phyloP scores from a whole-genome alignment of 768 basidiomycete species.

The Cystofilobasidium capitatum region DNA sequence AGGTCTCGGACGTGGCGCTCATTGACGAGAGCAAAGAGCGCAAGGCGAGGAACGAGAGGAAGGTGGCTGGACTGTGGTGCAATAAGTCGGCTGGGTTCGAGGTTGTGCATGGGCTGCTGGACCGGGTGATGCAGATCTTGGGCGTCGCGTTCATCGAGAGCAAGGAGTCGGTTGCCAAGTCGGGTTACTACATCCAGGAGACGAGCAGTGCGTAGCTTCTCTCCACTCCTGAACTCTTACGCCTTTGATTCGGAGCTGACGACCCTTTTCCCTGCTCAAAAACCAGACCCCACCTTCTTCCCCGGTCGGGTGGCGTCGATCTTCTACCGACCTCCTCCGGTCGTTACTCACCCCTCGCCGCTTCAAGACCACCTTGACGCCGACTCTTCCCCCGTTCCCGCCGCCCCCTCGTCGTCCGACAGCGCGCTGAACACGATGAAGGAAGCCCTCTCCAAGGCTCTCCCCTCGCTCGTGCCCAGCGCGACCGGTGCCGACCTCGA shows the following conservation, averaged over 20 bases:
- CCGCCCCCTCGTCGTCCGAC: constrained; percentile 22
- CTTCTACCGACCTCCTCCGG: constrained; percentile 59
- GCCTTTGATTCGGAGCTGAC: neutral
- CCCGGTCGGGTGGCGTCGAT: constrained; percentile 89
- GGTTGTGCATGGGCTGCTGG: constrained; percentile 85
- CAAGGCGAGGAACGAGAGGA: constrained; percentile 60
- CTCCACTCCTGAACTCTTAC: neutral
- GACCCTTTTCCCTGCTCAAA: neutral
- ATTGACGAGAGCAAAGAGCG: constrained; percentile 82
- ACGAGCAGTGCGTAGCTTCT: constrained; percentile 56
- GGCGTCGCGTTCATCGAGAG: constrained; percentile 71
- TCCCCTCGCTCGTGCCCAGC: constrained; percentile 33
- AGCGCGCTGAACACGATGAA: constrained; percentile 38
- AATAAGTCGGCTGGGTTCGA: constrained; percentile 96
- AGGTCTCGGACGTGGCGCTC: constrained; percentile 83
- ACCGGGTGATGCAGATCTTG: constrained; percentile 90
- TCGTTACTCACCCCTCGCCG: constrained; percentile 29
- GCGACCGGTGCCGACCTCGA: constrained; percentile 39
- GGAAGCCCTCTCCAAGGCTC: constrained; percentile 45
- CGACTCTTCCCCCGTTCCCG: constrained; percentile 6
- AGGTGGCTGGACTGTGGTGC: constrained; percentile 87
- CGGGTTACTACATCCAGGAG: constrained; percentile 88
- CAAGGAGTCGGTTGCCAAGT: constrained; percentile 49
- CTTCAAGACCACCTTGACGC: constrained; percentile 23
- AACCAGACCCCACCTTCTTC: constrained; percentile 81